A percentile compares a stretch with the other conserved stretches of the same genome.
Conservation (phyloP, 139 green algal species). For the Chlamydomonas sphaeroides region DNA sequence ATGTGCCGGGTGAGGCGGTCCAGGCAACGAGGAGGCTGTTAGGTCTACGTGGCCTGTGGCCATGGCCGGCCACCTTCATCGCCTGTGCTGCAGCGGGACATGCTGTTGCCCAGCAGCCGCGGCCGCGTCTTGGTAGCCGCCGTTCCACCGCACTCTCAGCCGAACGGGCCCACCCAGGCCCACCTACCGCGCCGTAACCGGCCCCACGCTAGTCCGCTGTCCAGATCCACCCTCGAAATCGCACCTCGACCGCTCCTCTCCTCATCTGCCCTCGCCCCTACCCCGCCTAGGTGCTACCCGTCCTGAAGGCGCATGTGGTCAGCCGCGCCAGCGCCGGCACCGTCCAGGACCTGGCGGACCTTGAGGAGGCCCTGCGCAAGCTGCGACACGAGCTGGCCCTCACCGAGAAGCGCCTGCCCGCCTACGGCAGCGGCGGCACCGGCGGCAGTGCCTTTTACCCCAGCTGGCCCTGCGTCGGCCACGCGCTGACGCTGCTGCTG, state of each 20-base stretch:
- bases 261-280: neutral
- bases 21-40: too few relatives aligned
- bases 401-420: constrained; percentile 27
- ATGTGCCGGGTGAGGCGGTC: constrained; percentile 17
- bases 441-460: neutral
- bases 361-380: constrained; percentile 33
- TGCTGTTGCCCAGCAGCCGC: neutral
- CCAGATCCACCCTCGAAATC: neutral
- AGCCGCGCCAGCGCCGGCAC: neutral
- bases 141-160: too few relatives aligned
- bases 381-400: constrained; percentile 31
- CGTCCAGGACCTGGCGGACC: constrained; percentile 25
- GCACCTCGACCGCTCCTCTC: neutral
- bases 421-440: neutral
- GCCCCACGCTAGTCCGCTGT: neutral
- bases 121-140: too few relatives aligned
- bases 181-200: too few relatives aligned
- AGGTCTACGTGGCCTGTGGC: too few relatives aligned
- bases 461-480: constrained; percentile 10
- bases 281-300: neutral
- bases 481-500: constrained; percentile 9
- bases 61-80: neutral
- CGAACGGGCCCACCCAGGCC: neutral
- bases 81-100: too few relatives aligned
- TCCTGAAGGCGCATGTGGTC: constrained; percentile 3